phyloP scores from a whole-genome alignment of 2,329 filamentous ascomycete species.

The Periconia sp. region DNA sequence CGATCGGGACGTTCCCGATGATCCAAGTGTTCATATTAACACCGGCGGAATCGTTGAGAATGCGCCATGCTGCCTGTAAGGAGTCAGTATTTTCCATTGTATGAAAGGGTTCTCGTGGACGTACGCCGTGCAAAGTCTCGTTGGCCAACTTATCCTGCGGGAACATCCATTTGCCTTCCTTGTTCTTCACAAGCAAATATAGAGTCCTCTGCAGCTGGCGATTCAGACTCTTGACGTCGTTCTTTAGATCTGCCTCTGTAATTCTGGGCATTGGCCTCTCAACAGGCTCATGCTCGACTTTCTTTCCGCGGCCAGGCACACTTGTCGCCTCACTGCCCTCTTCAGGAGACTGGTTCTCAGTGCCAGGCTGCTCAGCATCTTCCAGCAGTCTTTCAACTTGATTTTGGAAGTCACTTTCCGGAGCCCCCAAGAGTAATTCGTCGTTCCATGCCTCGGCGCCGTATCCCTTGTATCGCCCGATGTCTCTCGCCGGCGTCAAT shows the following conservation, averaged over 20 bases:
- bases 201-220: constrained; percentile 80
- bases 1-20: constrained; percentile 87
- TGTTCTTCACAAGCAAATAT: constrained; percentile 82
- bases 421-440: constrained; percentile 78
- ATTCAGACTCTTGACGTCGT: constrained; percentile 80
- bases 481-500: constrained; percentile 78
- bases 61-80: constrained; percentile 77
- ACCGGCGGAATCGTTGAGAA: constrained; percentile 78
- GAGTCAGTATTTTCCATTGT: constrained; percentile 16
- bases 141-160: constrained; percentile 73
- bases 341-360: constrained; percentile 44
- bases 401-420: constrained; percentile 67
- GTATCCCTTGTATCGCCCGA: constrained; percentile 82
- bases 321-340: constrained; percentile 41
- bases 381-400: constrained; percentile 73
- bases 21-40: constrained; percentile 99
- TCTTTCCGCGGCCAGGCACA: constrained; percentile 22
- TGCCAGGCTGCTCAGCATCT: constrained; percentile 69
- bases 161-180: constrained; percentile 79
- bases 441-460: constrained; percentile 84
- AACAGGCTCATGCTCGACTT: constrained; percentile 65
- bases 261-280: constrained; percentile 72
- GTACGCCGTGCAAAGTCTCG: constrained; percentile 84
- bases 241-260: constrained; percentile 78
- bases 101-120: constrained; percentile 43